Percentiles rank a stretch among this genome's conserved stretches.
Evolutionary conservation across 305 asterid species (phyloP).

Genomic region (Ilex paraguariensis): DNA sequence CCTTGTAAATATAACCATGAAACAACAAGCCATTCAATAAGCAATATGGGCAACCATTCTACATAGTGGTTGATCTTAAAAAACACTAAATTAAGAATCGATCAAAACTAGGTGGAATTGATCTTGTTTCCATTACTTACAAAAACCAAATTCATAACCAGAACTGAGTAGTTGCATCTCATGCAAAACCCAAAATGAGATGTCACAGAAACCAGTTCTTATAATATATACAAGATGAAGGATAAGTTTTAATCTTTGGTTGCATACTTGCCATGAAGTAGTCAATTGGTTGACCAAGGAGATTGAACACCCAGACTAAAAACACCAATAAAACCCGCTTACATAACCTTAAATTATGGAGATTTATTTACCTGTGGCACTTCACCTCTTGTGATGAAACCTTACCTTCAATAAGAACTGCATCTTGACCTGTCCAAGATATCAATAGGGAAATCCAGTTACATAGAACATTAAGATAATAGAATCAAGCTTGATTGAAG

Average conservation of each 20-base stretch:
- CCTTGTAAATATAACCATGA: too few relatives aligned
- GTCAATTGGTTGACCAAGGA: neutral
- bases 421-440: constrained; percentile 72
- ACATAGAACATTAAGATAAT: too few relatives aligned
- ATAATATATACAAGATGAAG: constrained; percentile 6
- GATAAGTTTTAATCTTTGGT: too few relatives aligned
- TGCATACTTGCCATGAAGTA: neutral
- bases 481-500: too few relatives aligned
- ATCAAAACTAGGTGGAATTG: neutral
- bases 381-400: constrained; percentile 79
- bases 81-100: neutral
- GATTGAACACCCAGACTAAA: constrained; percentile 2
- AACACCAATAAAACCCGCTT: neutral
- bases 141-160: constrained; percentile 9
- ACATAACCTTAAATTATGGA: neutral
- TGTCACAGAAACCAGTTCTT: constrained; percentile 17
- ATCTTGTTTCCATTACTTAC: constrained; percentile 1
- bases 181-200: constrained; percentile 46
- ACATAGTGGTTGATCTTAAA: too few relatives aligned
- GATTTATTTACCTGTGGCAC: neutral
- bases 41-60: too few relatives aligned
- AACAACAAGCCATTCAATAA: too few relatives aligned
- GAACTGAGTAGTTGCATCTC: constrained; percentile 24
- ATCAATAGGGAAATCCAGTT: neutral
- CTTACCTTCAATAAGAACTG: constrained; percentile 91